Base-by-base conservation (phyloP, 164 flowering plant species). In the Aristolochia californica region DNA sequence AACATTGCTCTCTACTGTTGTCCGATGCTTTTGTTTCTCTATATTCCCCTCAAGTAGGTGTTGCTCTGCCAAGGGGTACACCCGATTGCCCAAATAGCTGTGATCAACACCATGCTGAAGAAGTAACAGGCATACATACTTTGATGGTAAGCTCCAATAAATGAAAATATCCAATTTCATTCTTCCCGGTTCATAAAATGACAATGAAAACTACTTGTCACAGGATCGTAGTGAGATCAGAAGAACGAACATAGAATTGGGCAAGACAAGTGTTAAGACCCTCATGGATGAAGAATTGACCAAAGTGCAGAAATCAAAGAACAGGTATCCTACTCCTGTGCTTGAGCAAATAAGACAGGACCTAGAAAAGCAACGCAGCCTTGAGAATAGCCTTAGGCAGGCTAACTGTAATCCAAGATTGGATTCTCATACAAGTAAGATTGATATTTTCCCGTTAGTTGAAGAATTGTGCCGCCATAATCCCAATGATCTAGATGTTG, bases 271-370 rank as follows among this genome's bases (percentile, higher is more conserved):
- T 63, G 82, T 87, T 50, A 88, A 88, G 73, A 75, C 73, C 61
- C 88, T 88, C 38, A 84, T 87, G 62, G 91, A 87, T 65, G 85
- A 82, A 71, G 94, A 88, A 63, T 78, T 88, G 85, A 65, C 71
- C 38, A 61, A 53, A 45, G 82, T 80, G 58, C 68, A 68, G 59
- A 67, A 63, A 30, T 34, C 67, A 34, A 70, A 61, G 66, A 71
- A 74, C 54, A 71, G 70, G 70, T 43, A 16, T 21, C 55, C 53
- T 23, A 40, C 25, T 26, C 23, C 48, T 50, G 54, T n/a, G 24
- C 26, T 49, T 51, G 34, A 60, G 54, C 38, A 48, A 21, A 65
- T 62, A 61, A 60, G 50, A 45, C 48, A 64, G 13, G 43, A 69
- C 57, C 43, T 70, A 58, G 74, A 66, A 60, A 10, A 34, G 48